These are phyloP conservation scores for Quercus robur DNA, from an alignment of 306 rosid species.

Conservation along the genomic window DNA sequence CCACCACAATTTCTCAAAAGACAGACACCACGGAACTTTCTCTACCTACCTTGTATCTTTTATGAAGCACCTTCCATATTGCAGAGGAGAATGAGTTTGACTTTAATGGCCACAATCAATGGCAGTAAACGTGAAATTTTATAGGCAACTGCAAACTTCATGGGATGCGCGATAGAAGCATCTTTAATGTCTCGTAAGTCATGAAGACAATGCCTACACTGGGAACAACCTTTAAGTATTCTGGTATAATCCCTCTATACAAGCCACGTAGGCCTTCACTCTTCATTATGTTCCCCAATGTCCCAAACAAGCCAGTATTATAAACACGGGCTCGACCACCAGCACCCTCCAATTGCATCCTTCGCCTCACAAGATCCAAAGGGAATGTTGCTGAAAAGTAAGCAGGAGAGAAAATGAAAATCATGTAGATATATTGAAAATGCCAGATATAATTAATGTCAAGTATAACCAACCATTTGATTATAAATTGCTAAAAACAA, in stretches of 20 bases:
- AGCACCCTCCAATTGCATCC: slow-evolving; percentile 84
- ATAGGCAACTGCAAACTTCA: slow-evolving; percentile 26
- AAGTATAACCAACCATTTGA: not conserved
- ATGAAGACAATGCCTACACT: slow-evolving; percentile 83
- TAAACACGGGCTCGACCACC: slow-evolving; percentile 71
- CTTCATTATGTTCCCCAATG: slow-evolving; percentile 53
- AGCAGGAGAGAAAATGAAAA: slow-evolving; percentile 14
- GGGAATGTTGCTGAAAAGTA: slow-evolving; percentile 70
- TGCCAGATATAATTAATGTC: not conserved
- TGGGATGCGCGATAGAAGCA: slow-evolving; percentile 31
- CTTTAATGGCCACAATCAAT: slow-evolving; percentile 11
- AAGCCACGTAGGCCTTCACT: slow-evolving; percentile 67
- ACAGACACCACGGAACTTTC: slow-evolving; percentile 4
- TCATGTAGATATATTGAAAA: not conserved
- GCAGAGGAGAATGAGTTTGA: not conserved
- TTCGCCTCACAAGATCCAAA: slow-evolving; percentile 79
- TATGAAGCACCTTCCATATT: not conserved
- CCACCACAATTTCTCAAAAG: slow-evolving; percentile 22
- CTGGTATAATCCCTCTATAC: slow-evolving; percentile 82
- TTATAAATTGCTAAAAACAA: not conserved
- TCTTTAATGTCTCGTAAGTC: slow-evolving; percentile 74
- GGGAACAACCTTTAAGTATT: slow-evolving; percentile 89
- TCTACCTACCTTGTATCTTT: slow-evolving; percentile 19
- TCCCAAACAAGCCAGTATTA: slow-evolving; percentile 57
- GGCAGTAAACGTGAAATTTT: not conserved